Base-by-base conservation (phyloP, 345 rosid species). In the Moricandia arvensis region DNA sequence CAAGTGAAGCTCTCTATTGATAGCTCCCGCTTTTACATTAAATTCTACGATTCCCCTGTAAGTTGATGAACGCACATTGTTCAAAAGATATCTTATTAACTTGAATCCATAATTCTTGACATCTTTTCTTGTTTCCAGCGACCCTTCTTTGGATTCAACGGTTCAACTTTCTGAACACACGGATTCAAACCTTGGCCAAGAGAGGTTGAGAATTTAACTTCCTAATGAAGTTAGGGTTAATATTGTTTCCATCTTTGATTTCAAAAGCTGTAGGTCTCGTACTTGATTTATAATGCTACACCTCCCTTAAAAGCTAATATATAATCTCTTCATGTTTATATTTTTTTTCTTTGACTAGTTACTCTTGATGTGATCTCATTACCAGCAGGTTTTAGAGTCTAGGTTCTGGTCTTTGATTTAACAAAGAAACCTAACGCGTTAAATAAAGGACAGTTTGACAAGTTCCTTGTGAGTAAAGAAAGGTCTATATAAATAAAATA, bases 21-120 rank as follows among this genome's bases (percentile, higher is more conserved):
- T 63, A 82, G 89, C 83, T 89, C 96, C 31, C 96, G 99, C 54
- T 95, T 90, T 73, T 90, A 89, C 68, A 95, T 95, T 78, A 92
- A 92, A 71, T 87, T 93, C 67, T 88, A 85, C 69, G 97, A 90
- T 84, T 90, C 82, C 35, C 84, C 87, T 80, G 98, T 93, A 66
- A 59, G 79, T 47, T 47, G 9, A 47, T 62, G 4, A 62, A 24
- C 24, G 34, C 59, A 67, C 62, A 45, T 8, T 59, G 68, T 10
- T 59, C 2, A 4, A 45, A 45, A 13, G 16, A 13, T 47, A 6
- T 1, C 31, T 2, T 29, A 4, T 38, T 62, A 4, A 27, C 17
- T 11, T 21, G 66, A 21, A 69, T 59, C 31, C 10, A 17, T 47
- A 12, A 29, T 65, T 24, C 21, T 15, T 77, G 17, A 8, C 33